phyloP scores from a whole-genome alignment of 805 yeast species.

The Torulaspora franciscae region DNA sequence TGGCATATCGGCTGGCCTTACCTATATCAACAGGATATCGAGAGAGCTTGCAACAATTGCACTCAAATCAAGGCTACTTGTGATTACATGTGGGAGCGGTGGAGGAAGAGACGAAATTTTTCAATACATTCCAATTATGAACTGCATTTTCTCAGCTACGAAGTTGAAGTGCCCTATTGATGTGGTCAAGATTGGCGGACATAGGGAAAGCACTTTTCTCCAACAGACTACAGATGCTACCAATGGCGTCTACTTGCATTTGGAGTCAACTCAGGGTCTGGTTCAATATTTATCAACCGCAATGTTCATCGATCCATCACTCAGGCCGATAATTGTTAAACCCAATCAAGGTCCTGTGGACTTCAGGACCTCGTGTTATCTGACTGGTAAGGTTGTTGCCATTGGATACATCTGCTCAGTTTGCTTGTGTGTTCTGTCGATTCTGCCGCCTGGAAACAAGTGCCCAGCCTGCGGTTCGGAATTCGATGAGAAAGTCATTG shows the following conservation, averaged over 20 bases:
- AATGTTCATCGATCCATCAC: conserved; percentile 77
- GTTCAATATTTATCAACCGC: conserved; percentile 81
- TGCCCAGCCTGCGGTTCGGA: conserved; percentile 87
- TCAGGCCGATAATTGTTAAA: conserved; percentile 67
- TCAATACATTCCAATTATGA: conserved; percentile 90
- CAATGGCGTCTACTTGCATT: conserved; percentile 73
- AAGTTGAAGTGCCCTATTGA: conserved; percentile 86
- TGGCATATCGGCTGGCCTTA: conserved; percentile 75
- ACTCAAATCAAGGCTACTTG: conserved; percentile 60
- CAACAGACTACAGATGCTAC: conserved; percentile 97
- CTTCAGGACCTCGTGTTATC: conserved; percentile 89
- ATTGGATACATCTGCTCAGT: conserved; percentile 94
- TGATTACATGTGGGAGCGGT: conserved; percentile 44
- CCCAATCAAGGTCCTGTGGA: conserved; percentile 86
- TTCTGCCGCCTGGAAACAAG: conserved; percentile 56
- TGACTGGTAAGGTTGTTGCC: conserved; percentile 86
- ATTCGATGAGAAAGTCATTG: conserved; percentile 62
- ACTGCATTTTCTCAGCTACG: conserved; percentile 92
- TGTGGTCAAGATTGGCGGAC: conserved; percentile 64
- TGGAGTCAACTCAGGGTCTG: conserved; percentile 67
- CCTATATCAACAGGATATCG: conserved; percentile 68
- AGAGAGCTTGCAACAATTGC: conserved; percentile 41
- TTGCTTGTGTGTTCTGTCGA: conserved; percentile 72
- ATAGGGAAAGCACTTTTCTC: conserved; percentile 63
- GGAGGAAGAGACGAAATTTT: conserved; percentile 70